Conservation (phyloP, 176 grass and related monocot species). For the Eremochloa ophiuroides region DNA sequence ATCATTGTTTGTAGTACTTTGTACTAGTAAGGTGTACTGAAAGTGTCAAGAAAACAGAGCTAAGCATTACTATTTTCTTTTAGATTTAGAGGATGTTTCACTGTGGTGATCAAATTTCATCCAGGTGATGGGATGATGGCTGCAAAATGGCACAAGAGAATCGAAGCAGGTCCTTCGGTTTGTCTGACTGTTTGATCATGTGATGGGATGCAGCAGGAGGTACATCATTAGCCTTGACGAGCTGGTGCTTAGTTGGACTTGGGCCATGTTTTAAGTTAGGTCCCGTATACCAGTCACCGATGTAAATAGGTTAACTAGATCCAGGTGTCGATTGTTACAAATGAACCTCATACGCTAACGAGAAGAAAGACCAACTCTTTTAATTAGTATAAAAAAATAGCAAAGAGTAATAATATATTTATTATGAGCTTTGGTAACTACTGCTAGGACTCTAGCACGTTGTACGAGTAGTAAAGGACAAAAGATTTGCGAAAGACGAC, state of each 20-base stretch:
- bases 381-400: neutral
- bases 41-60: neutral
- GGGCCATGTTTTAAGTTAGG: slow-evolving; percentile 14
- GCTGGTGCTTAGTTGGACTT: slow-evolving; percentile 5
- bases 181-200: neutral
- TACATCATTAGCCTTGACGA: neutral
- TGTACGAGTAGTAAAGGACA: too few relatives aligned
- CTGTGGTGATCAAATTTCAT: too few relatives aligned
- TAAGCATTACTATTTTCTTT: neutral
- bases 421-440: too few relatives aligned
- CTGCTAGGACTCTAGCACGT: too few relatives aligned
- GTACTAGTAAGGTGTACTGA: neutral
- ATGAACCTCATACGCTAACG: neutral
- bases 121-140: neutral
- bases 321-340: neutral
- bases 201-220: neutral
- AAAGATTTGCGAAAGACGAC: neutral
- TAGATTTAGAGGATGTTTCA: neutral
- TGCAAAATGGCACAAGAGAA: neutral
- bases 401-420: too few relatives aligned
- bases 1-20: neutral
- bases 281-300: neutral
- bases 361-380: neutral
- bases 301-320: slow-evolving; percentile 1
- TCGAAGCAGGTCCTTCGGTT: neutral